These are phyloP conservation scores for Hippophae rhamnoides DNA, from an alignment of 306 rosid species.

Conservation along the genomic window DNA sequence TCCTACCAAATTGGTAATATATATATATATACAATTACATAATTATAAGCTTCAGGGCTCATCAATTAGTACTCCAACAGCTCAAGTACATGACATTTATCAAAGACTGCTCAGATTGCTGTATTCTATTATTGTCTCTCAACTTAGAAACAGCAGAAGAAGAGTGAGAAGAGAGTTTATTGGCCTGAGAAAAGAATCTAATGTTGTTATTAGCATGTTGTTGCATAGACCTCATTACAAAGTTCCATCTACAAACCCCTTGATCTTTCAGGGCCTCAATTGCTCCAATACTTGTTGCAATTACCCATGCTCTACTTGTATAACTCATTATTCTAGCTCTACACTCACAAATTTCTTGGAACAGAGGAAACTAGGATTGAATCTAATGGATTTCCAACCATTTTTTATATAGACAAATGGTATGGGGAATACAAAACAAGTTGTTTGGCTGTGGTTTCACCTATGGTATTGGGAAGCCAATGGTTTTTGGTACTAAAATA, in stretches of 20 bases:
- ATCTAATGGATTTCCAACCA: no score
- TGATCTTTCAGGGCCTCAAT: background rate
- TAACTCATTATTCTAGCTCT: background rate
- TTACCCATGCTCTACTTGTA: background rate
- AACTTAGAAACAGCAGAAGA: slow-evolving; percentile 14
- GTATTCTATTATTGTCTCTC: slow-evolving; percentile 19
- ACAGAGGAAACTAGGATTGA: no score
- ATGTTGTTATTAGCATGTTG: slow-evolving; percentile 9
- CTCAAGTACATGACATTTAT: slow-evolving; percentile 24
- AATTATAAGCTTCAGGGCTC: no score
- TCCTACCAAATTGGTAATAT: no score
- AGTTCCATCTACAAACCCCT: background rate
- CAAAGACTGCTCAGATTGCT: slow-evolving; percentile 34
- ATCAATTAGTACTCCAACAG: slow-evolving; percentile 18
- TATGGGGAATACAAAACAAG: background rate
- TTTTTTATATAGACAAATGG: no score
- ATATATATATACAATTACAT: no score
- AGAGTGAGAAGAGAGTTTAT: slow-evolving; percentile 16
- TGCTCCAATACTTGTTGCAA: background rate
- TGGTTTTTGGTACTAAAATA: background rate
- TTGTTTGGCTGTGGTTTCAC: background rate
- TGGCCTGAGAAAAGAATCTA: slow-evolving; percentile 18
- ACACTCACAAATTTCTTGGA: no score
- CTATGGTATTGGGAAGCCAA: background rate
- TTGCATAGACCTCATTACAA: background rate